Evolutionary conservation across 345 rosid genomes (phyloP).

Genomic region (Arabis alpina): DNA sequence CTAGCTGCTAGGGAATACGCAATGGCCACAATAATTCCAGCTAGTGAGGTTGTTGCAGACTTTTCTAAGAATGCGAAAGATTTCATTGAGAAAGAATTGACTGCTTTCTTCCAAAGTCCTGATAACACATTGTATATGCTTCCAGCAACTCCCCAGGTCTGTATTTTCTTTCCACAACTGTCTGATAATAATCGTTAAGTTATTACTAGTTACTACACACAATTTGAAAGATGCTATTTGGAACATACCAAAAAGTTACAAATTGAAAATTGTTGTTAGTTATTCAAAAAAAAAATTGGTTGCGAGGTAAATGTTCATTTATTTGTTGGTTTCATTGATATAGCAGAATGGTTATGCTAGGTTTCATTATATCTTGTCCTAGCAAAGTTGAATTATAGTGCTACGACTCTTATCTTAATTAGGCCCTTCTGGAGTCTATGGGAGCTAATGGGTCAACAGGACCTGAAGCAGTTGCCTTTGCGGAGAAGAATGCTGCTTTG

Average conservation of each 20-base stretch:
- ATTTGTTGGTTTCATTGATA: neutral
- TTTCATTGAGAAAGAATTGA: constrained; percentile 73
- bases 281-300: neutral
- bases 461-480: constrained; percentile 83
- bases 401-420: constrained; percentile 23
- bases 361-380: neutral
- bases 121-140: constrained; percentile 90
- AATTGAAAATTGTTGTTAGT: constrained; percentile 1
- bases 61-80: constrained; percentile 77
- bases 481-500: constrained; percentile 92
- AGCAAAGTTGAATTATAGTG: constrained; percentile 5
- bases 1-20: constrained; percentile 82
- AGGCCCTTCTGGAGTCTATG: constrained; percentile 90
- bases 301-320: neutral
- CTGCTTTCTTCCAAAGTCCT: constrained; percentile 78
- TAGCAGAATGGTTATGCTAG: neutral
- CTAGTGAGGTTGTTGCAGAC: constrained; percentile 64
- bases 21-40: constrained; percentile 79
- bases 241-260: neutral
- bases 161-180: constrained; percentile 3
- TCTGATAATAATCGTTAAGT: neutral
- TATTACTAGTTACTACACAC: neutral
- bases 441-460: constrained; percentile 90
- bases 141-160: constrained; percentile 89
- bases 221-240: constrained; percentile 15